Base-by-base conservation (phyloP, 148 eudicot genomes). In the Chenopodium berlandieri region DNA sequence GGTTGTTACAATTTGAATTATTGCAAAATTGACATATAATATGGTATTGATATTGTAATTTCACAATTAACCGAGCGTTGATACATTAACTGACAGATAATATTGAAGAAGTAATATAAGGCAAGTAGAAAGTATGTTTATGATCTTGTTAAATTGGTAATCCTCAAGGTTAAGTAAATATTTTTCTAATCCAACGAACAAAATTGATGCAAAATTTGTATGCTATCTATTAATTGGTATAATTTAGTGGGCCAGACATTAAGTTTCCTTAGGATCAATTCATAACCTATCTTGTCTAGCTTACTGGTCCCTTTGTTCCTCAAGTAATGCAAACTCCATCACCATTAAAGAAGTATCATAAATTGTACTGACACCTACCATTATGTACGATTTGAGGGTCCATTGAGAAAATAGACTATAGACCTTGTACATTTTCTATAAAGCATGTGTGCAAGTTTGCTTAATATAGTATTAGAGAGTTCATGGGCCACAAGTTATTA, bases 171-270 rank as follows among this genome's bases (percentile, higher is more conserved):
- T 37, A 32, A 34, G 19, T 17, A 8, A 70, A 70, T 12, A 70
- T 58, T 34, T 16, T 70, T 17, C 48, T 2, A 2, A 17, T 7
- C 23, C 3, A 5, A 16, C 4, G 48, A 37, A 70, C 73, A 64
- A 48, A 48, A 52, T 78, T 78, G 82, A 56, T 71, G 27, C 54
- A 67, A 56, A 22, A 16, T 62, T 27, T 75, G 58, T 73, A 31
- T 31, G 34, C 19, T 68, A 71, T 9, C 9, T 9, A 20, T 71
- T 27, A 7, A 17, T 34, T 9, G 22, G 23, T 60, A 62, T 75
- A 56, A 83, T 79, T 80, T 60, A 69, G 80, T 79, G 68, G 79
- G 66, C 9, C 46, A 23, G 76, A 60, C 37, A n/a, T 75, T 63
- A 40, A 62, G 10, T 27, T 40, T 14, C 72, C 34, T 12, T 79